Evolutionary conservation across 176 grass and related monocot species (phyloP), one percentile per base, ranked within the genome.

Genomic region (Themeda triandra): DNA sequence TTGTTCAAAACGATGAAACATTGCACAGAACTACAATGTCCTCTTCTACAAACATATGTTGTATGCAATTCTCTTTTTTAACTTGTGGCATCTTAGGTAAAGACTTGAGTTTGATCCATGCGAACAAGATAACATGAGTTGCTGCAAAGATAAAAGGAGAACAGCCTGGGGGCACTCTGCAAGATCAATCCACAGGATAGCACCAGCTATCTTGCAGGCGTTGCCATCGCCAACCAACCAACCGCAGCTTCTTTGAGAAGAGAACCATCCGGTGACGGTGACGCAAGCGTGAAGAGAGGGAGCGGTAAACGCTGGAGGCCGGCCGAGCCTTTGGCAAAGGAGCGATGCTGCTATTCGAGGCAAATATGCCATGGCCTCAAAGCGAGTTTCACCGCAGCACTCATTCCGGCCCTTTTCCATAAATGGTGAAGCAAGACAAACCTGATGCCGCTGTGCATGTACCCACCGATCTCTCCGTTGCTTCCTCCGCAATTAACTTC

Each of bases 401-500:
- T 92, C 88, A 91, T 94, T 94, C 88, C 36, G 14, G 39, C 69
- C 90, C 86, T 97, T 92, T 84, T 54, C 90, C 83, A 80, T 37
- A 92, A 78, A 63, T 86, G 83, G 66, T 12, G 29, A 80, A 82
- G 84, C 92, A 91, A 42, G 85, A 63, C 56, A 92, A 87, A 91
- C 71, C 79, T 69, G 85, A 75, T 83, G 82, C 76, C 79, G 85
- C 88, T 88, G 84, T 85, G 69, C 66, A 86, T 67, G 79, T 81
- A 73, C 82, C 45, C 15, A 69, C 23, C 64, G 3, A 83, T 81
- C 58, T 77, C 89, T 85, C 32, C 77, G 56, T 97, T 97, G 88
- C 95, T 94, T 97, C 83, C 32, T 51, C 84, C 73, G 59, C 92
- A 97, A 92, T 94, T 90, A 89, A 94, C 78, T 94, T 92, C 90